Percentiles rank a stretch among this genome's conserved stretches.
Evolutionary conservation across 2,329 filamentous ascomycete genomes (phyloP).

Genomic region (Trichoderma sp.): DNA sequence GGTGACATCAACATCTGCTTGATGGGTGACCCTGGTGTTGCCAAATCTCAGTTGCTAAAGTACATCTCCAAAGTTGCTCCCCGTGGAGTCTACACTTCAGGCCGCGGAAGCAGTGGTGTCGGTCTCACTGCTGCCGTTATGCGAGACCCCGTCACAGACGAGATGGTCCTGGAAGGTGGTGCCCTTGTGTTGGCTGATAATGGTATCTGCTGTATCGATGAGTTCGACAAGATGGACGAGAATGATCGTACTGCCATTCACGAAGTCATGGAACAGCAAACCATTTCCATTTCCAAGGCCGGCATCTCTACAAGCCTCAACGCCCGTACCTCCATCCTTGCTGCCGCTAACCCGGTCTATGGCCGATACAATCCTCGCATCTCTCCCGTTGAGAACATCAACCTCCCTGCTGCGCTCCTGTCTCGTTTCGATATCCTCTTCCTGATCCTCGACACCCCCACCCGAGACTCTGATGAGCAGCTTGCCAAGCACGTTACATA

Average conservation of each 20-base stretch:
- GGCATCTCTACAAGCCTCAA: slow-evolving; percentile 79
- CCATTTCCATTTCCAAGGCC: slow-evolving; percentile 79
- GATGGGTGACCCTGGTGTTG: slow-evolving; percentile 99
- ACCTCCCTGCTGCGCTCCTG: slow-evolving; percentile 92
- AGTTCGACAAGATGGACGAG: slow-evolving; percentile 90
- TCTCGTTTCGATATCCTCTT: slow-evolving; percentile 98
- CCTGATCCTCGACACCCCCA: slow-evolving; percentile 91
- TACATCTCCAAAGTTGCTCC: slow-evolving; percentile 98
- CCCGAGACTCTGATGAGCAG: slow-evolving; percentile 86
- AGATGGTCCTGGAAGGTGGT: slow-evolving; percentile 81
- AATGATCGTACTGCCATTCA: slow-evolving; percentile 80
- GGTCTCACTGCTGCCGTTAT: slow-evolving; percentile 82
- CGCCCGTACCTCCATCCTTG: slow-evolving; percentile 91
- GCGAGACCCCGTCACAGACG: slow-evolving; percentile 80
- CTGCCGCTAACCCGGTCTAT: slow-evolving; percentile 95
- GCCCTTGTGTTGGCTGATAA: slow-evolving; percentile 80
- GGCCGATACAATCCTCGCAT: slow-evolving; percentile 97
- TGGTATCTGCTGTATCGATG: slow-evolving; percentile 83
- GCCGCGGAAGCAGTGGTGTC: slow-evolving; percentile 77
- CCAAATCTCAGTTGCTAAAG: slow-evolving; percentile 96
- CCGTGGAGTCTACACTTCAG: slow-evolving; percentile 82
- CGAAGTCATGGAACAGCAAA: slow-evolving; percentile 88
- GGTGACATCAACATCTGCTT: slow-evolving; percentile 98
- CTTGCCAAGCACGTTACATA: slow-evolving; percentile 93
- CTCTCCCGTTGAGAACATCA: slow-evolving; percentile 98